Percentiles rank a stretch among this genome's conserved stretches.
phyloP scores from a whole-genome alignment of 1,139 yeast genomes.

The Yamadazyma diospyri region DNA sequence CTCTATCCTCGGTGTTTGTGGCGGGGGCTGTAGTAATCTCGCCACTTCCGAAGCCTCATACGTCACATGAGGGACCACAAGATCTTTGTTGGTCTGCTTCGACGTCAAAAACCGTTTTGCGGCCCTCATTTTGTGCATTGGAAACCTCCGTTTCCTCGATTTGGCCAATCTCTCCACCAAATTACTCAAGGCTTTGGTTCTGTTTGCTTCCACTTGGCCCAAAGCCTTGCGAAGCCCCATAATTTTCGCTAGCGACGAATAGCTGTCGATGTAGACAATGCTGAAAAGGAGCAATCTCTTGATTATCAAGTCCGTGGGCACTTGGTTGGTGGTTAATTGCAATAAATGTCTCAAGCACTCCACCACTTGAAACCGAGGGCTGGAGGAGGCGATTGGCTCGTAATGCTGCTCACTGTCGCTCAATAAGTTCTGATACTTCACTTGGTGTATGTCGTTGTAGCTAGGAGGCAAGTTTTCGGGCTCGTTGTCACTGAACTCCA shows the following conservation, averaged over 20 bases:
- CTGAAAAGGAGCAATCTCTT: constrained; percentile 26
- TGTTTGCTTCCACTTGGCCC: constrained; percentile 11
- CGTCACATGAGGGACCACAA: constrained; percentile 8
- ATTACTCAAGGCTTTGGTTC: constrained; percentile 12
- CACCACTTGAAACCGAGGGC: constrained; percentile 9
- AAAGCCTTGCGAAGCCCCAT: constrained; percentile 16
- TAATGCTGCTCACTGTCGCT: constrained; percentile 21
- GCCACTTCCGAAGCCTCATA: constrained; percentile 11
- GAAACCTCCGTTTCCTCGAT: constrained; percentile 8
- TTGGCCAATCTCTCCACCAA: constrained; percentile 14
- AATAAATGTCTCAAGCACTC: constrained; percentile 11
- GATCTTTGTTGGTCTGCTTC: not conserved
- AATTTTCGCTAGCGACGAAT: constrained; percentile 11
- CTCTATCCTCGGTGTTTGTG: not conserved
- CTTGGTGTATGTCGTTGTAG: constrained; percentile 7
- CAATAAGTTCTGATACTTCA: constrained; percentile 7
- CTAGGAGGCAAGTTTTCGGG: constrained; percentile 18
- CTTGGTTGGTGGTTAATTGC: constrained; percentile 19
- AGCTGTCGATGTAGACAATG: constrained; percentile 17
- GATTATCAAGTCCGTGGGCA: constrained; percentile 25
- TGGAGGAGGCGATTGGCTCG: constrained; percentile 1
- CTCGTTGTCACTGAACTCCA: constrained; percentile 36
- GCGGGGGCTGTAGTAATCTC: constrained; percentile 10
- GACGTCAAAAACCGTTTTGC: constrained; percentile 9
- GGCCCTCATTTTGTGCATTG: constrained; percentile 7